These are phyloP conservation scores for Metschnikowia hibisci DNA, from an alignment of 805 yeast genomes.

Conservation along the genomic window DNA sequence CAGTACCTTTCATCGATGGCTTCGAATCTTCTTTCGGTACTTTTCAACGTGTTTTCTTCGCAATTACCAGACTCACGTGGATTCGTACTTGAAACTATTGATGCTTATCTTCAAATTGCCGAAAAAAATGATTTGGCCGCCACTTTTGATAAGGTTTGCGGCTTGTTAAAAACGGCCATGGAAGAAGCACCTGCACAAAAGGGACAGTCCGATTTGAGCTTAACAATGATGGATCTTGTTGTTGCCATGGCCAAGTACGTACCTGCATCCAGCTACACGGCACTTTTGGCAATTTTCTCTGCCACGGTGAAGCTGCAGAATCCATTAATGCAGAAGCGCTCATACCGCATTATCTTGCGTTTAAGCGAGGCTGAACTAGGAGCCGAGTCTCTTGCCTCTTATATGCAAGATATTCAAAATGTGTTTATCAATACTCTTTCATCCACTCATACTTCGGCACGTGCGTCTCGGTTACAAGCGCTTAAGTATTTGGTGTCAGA, in stretches of 20 bases:
- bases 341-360: conserved; percentile 73
- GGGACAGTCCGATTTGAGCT: conserved; percentile 49
- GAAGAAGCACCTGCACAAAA: conserved; percentile 31
- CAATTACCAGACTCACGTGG: conserved; percentile 82
- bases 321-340: conserved; percentile 79
- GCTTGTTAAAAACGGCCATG: conserved; percentile 68
- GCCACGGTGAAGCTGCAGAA: conserved; percentile 56
- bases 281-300: conserved; percentile 74
- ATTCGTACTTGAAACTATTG: conserved; percentile 81
- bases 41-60: conserved; percentile 90
- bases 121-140: conserved; percentile 60
- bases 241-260: conserved; percentile 85
- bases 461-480: conserved; percentile 74
- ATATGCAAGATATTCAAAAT: conserved; percentile 54
- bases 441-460: conserved; percentile 64
- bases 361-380: conserved; percentile 71
- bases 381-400: conserved; percentile 46
- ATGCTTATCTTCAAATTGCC: conserved; percentile 70
- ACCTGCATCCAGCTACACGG: conserved; percentile 64
- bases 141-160: conserved; percentile 84
- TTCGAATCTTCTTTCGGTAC: conserved; percentile 74
- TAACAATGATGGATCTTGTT: conserved; percentile 87
- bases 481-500: conserved; percentile 55
- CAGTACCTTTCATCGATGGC: conserved; percentile 63
- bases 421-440: conserved; percentile 57